phyloP scores from a whole-genome alignment of 2,329 filamentous ascomycete species.

The Calonectria naviculata region DNA sequence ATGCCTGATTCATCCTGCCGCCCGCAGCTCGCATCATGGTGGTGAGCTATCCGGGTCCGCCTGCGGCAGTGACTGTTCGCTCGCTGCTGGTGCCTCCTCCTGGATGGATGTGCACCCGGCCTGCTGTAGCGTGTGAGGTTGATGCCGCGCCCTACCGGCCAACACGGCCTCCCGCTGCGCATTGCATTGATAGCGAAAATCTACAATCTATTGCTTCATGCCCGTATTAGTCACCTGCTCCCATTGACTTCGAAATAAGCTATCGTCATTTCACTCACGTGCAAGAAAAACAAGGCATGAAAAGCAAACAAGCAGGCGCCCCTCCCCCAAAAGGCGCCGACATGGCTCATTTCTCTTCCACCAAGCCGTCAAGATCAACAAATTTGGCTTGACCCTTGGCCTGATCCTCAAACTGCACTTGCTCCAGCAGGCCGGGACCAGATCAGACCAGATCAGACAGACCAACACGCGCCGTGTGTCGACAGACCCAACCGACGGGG shows the following conservation, averaged over 20 bases:
- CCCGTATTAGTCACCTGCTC: neutral
- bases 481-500: slow-evolving; percentile 6
- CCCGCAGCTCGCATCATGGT: neutral
- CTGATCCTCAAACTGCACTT: slow-evolving; percentile 8
- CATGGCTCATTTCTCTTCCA: neutral
- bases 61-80: neutral
- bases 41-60: neutral
- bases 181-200: neutral
- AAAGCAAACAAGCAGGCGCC: neutral
- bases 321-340: neutral
- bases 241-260: neutral
- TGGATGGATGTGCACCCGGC: neutral
- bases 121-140: neutral
- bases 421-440: slow-evolving; percentile 2
- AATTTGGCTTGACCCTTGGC: neutral
- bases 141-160: neutral
- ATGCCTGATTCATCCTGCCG: slow-evolving; percentile 14
- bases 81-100: neutral
- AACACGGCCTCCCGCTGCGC: neutral
- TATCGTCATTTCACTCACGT: slow-evolving; percentile 7
- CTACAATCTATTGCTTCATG: neutral
- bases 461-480: neutral
- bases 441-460: slow-evolving; percentile 3
- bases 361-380: neutral
- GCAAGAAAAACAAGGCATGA: neutral